Percentiles rank a stretch among this genome's conserved stretches.
These are phyloP conservation scores for Microdochium trichocladiopsis DNA, from an alignment of 2,329 filamentous ascomycete species.

Conservation along the genomic window DNA sequence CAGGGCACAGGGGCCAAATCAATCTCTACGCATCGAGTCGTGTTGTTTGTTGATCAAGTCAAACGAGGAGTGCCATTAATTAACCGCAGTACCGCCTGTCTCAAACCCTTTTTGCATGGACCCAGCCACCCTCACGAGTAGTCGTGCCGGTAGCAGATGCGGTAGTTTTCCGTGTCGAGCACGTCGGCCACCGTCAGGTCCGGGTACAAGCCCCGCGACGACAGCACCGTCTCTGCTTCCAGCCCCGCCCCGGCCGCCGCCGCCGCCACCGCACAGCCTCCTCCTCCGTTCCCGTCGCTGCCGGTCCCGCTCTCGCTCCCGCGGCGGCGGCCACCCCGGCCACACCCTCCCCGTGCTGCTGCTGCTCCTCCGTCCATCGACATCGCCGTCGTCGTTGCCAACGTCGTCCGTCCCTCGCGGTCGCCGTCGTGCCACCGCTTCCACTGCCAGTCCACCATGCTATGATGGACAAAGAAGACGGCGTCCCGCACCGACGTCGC, in stretches of 20 bases:
- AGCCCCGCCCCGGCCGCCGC: slow-evolving; percentile 6
- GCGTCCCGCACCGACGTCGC: slow-evolving; percentile 18
- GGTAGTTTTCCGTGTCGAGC: slow-evolving; percentile 15
- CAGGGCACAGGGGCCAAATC: too few species aligned
- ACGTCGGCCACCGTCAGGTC: slow-evolving; percentile 17
- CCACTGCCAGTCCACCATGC: background rate
- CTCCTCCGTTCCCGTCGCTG: background rate
- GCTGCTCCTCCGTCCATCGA: background rate
- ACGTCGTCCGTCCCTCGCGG: background rate
- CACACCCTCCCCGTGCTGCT: too few species aligned
- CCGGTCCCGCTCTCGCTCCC: too few species aligned
- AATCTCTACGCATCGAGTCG: too few species aligned
- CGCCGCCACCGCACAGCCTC: background rate
- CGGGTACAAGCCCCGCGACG: slow-evolving; percentile 16
- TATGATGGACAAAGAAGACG: background rate
- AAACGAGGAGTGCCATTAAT: too few species aligned
- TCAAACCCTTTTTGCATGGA: too few species aligned
- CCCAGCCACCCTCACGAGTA: background rate
- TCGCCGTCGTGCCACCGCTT: background rate
- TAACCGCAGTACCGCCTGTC: too few species aligned
- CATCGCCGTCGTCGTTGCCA: too few species aligned
- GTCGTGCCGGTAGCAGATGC: slow-evolving; percentile 20
- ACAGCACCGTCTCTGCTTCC: slow-evolving; percentile 18
- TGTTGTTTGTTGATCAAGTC: too few species aligned
- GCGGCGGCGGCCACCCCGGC: too few species aligned